Evolutionary conservation across 805 yeast genomes (phyloP).

Genomic region (Lipomyces japonicus): DNA sequence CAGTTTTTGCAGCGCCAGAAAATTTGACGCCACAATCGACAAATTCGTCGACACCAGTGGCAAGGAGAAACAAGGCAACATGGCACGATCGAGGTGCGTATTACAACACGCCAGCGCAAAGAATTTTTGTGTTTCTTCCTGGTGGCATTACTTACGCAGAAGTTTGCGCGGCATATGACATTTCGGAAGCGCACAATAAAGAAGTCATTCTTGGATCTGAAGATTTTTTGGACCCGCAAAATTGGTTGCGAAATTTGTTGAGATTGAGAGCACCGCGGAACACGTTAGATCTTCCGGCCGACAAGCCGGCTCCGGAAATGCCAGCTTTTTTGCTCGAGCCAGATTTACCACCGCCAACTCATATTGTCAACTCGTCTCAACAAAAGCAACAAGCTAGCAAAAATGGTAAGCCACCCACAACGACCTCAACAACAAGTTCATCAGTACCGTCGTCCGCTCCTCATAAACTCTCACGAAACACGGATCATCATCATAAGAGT

Average conservation of each 20-base stretch:
- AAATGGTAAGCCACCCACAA: constrained; percentile 1
- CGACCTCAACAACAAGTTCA: constrained; percentile 1
- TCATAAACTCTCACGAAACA: constrained; percentile 18
- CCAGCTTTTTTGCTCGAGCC: constrained; percentile 37
- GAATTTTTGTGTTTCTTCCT: constrained; percentile 73
- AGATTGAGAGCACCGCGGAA: constrained; percentile 34
- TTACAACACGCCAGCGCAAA: constrained; percentile 46
- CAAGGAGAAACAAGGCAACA: constrained; percentile 22
- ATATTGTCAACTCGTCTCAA: neutral
- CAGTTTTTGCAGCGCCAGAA: constrained; percentile 23
- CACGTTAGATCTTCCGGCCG: constrained; percentile 35
- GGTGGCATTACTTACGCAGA: constrained; percentile 91
- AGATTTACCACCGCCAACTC: constrained; percentile 24
- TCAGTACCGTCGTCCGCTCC: constrained; percentile 23
- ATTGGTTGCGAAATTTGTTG: constrained; percentile 35
- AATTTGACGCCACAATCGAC: constrained; percentile 1
- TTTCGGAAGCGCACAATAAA: constrained; percentile 56
- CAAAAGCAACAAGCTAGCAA: neutral
- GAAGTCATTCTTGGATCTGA: constrained; percentile 83
- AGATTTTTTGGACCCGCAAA: constrained; percentile 50
- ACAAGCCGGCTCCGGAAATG: constrained; percentile 32
- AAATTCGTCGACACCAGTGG: neutral
- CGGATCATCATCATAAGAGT: constrained; percentile 20
- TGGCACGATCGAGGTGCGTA: constrained; percentile 19
- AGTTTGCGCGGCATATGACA: constrained; percentile 67